Evolutionary conservation across 169 alveolate genomes (phyloP).

Genomic region (Blepharisma undulans): DNA sequence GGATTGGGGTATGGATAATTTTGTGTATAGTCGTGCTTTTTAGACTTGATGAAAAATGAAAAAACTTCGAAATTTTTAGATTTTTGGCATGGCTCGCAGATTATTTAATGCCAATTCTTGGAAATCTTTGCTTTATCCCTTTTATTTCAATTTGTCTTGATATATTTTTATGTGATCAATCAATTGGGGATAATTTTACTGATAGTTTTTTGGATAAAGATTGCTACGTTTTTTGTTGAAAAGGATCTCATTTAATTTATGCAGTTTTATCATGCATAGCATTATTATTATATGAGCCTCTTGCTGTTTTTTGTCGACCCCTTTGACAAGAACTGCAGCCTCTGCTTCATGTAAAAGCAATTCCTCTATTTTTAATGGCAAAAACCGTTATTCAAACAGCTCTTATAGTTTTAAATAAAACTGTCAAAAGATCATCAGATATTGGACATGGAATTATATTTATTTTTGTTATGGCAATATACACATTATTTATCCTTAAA

Average conservation of each 20-base stretch:
- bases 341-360: neutral
- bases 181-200: conserved; percentile 6
- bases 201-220: conserved; percentile 21
- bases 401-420: neutral
- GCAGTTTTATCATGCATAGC: neutral
- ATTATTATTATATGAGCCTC: neutral
- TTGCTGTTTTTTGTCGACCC: neutral
- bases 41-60: neutral
- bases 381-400: neutral
- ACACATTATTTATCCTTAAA: neutral
- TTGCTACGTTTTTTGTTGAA: conserved; percentile 24
- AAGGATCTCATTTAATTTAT: conserved; percentile 9
- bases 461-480: neutral
- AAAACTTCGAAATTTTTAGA: neutral
- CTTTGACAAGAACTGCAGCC: conserved; percentile 12
- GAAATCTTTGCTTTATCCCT: conserved; percentile 3
- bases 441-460: neutral
- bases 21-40: neutral
- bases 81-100: neutral
- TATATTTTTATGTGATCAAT: neutral
- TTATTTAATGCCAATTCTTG: conserved; percentile 21
- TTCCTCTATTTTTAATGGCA: neutral
- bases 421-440: neutral
- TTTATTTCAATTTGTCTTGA: neutral
- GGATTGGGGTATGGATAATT: neutral